A percentile compares a stretch with the other conserved stretches of the same genome.
phyloP scores from a whole-genome alignment of 164 flowering plant genomes.

The Berberis vulgaris region DNA sequence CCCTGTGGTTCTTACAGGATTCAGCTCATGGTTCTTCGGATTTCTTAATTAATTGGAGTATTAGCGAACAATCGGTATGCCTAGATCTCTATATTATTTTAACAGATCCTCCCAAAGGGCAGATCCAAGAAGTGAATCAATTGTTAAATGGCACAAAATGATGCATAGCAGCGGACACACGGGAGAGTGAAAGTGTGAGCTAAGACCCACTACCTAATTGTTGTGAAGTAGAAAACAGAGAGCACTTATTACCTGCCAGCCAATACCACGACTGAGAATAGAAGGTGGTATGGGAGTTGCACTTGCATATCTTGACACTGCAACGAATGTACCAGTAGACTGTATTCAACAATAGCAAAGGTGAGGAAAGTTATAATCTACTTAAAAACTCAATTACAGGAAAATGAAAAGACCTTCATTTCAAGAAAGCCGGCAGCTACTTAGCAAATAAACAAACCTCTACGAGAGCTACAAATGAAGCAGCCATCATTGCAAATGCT shows the following conservation, averaged over 20 bases:
- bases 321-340: slow-evolving; percentile 73
- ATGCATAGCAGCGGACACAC: too few relatives aligned
- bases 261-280: slow-evolving; percentile 76
- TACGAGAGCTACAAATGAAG: slow-evolving; percentile 76
- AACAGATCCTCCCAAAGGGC: too few relatives aligned
- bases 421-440: too few relatives aligned
- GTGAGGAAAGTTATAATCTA: background rate
- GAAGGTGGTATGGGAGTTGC: slow-evolving; percentile 72
- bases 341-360: slow-evolving; percentile 16
- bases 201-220: background rate
- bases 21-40: too few relatives aligned
- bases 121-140: too few relatives aligned
- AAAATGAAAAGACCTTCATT: background rate
- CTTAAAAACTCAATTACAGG: background rate
- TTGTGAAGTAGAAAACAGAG: background rate
- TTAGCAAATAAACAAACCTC: slow-evolving; percentile 38
- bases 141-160: too few relatives aligned
- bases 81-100: too few relatives aligned
- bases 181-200: too few relatives aligned
- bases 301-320: slow-evolving; percentile 67
- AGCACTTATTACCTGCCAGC: slow-evolving; percentile 65
- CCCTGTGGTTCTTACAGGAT: too few relatives aligned
- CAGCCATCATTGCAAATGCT: slow-evolving; percentile 83
- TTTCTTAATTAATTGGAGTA: too few relatives aligned
- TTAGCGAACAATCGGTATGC: too few relatives aligned